Conservation (phyloP, 1,284 basidiomycete genomes). For the Malassezia equina region DNA sequence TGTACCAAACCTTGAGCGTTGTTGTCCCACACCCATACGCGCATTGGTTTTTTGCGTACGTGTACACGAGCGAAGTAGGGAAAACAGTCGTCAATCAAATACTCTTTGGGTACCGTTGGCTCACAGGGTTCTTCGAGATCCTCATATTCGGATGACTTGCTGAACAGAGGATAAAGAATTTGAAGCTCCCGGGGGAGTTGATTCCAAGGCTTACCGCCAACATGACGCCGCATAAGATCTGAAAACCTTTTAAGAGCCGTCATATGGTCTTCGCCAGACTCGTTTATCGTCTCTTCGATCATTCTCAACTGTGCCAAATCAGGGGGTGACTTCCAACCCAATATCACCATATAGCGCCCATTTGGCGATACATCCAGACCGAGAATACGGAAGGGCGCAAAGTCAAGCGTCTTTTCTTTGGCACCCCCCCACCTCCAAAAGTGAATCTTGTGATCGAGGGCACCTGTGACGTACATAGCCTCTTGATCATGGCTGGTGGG, state of each 20-base stretch:
- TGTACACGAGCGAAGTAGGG: not conserved
- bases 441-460: constrained; percentile 74
- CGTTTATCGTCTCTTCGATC: not conserved
- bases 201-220: not conserved
- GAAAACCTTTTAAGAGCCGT: not conserved
- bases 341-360: constrained; percentile 66
- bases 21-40: constrained; percentile 4
- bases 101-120: not conserved
- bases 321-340: constrained; percentile 41
- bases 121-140: not conserved
- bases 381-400: constrained; percentile 71
- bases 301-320: not conserved
- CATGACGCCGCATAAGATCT: not conserved
- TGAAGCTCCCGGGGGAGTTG: not conserved
- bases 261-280: not conserved
- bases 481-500: constrained; percentile 49
- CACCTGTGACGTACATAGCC: constrained; percentile 79
- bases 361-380: constrained; percentile 81
- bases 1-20: constrained; percentile 50
- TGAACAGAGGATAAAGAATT: not conserved
- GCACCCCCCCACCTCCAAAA: constrained; percentile 55
- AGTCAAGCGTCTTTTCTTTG: constrained; percentile 52
- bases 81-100: not conserved
- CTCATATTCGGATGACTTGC: not conserved
- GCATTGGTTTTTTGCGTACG: not conserved